Base-by-base conservation (phyloP, 257 asterid species). In the Solanum pennellii region DNA sequence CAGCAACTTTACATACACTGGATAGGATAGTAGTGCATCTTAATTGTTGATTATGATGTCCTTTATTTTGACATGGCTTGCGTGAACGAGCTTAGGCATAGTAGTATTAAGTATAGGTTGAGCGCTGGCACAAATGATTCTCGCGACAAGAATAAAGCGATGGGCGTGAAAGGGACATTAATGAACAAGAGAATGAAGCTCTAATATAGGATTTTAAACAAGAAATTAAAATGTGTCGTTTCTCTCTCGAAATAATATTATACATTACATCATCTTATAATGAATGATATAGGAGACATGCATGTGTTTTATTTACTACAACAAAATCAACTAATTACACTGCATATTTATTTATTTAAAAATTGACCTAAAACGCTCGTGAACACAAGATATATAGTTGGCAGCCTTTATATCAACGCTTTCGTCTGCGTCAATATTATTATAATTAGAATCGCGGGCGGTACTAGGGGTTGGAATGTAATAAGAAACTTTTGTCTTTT, bases 391-490 rank as follows among this genome's bases (percentile, higher is more conserved):
- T 21, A 95, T 94, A 39, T 95, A 95, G 73, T 84, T 87, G 0
- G 91, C 89, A 16, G 98, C 98, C 86, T 90, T 90, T 7, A 76
- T 80, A 69, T 95, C 98, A 7, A 94, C 98, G 1, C 86, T 86
- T 62, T 95, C 96, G 33, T 95, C 94, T 3, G 83, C 90, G 88
- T 90, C 94, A 31, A 86, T 80, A 29, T 25, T 79, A 27, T 3
- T 29, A 0, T 89, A 86, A 23, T 52, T 52, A 52, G 62, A 52
- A 11, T 88, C 76, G 37, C 69, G 71, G 18, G 87, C 90, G 25
- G 77, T 60, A 8, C 44, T 86, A 35, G 18, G 25, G 4, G 87
- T 44, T 47, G 62, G 79, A 86, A 47, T 44, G 49, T 66, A 72
- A 23, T 91, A 75, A 1, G 92, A 77, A 73, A 85, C 80, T 88